Base-by-base conservation (phyloP, 768 basidiomycete genomes). In the Psilocybe sp. region DNA sequence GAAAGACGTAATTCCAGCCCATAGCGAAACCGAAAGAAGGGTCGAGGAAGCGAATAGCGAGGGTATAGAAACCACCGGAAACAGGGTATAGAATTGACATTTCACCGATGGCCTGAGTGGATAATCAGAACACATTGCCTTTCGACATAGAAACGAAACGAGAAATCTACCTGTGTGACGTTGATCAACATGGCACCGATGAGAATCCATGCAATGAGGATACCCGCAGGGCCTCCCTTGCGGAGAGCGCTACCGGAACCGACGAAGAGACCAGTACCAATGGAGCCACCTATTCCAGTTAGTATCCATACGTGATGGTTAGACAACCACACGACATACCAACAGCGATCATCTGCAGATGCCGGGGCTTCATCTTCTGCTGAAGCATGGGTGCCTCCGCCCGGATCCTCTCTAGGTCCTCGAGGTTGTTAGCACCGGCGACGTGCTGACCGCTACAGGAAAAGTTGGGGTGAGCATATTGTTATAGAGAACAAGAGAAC, bases 1-100 rank as follows among this genome's bases (percentile, higher is more conserved):
- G 73, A 37, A 77, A 64, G 34, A 69, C 66, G 51, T 77, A 77
- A 46, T 77, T 77, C 75, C 75, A 77, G 2, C 75, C 75, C 75
- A 77, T 77, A 39, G 74, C 70, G 47, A 75, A 75, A 35, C 73
- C 73, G 52, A 75, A 77, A 12, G 73, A 68, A 41, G 75, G 75
- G 47, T 77, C 75, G 51, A 75, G 62, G 60, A 77, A 75, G 31
- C 74, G 73, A 59, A 65, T 60, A 39, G 75, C 71, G 39, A 75
- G 64, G 31, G 74, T 75, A 54, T 77, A 77, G 61, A 77, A 77
- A 46, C 73, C 75, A 46, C 75, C 75, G 49, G 75, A 77, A 28
- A 77, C 73, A 9, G 75, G 75, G 50, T 72, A 77, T 18, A 77
- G 50, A 47, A 77, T 75, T 47, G 69, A 71, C 71, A 77, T 77